These are phyloP conservation scores for Coniella vitis DNA, from an alignment of 2,329 filamentous ascomycete species.

Conservation along the genomic window DNA sequence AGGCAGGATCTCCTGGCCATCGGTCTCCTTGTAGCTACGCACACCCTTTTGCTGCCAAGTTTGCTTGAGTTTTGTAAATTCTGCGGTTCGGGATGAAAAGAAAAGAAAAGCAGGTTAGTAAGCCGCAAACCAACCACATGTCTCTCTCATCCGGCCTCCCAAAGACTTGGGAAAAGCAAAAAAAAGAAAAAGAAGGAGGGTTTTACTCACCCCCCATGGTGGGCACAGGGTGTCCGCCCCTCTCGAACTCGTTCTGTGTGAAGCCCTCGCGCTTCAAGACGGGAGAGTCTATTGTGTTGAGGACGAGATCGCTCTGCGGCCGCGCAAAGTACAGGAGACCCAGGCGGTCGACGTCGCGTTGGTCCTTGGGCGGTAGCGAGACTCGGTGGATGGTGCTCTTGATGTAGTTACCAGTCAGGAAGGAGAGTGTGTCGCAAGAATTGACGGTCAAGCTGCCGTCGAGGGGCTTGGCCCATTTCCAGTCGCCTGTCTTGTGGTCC, in stretches of 20 bases:
- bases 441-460: slow-evolving; percentile 42
- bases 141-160: not conserved
- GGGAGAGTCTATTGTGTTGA: slow-evolving; percentile 32
- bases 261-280: slow-evolving; percentile 28
- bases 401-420: slow-evolving; percentile 36
- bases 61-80: slow-evolving; percentile 31
- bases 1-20: slow-evolving; percentile 29
- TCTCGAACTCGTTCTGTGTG: slow-evolving; percentile 32
- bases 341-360: slow-evolving; percentile 38
- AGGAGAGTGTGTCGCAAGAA: slow-evolving; percentile 36
- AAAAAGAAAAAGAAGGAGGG: too few species aligned
- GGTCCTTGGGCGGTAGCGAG: slow-evolving; percentile 32
- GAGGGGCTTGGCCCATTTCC: slow-evolving; percentile 38
- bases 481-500: slow-evolving; percentile 32
- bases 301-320: slow-evolving; percentile 30
- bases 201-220: slow-evolving; percentile 25
- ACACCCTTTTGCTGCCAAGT: slow-evolving; percentile 30
- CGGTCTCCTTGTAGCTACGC: slow-evolving; percentile 10
- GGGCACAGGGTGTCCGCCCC: slow-evolving; percentile 24
- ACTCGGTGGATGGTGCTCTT: slow-evolving; percentile 32
- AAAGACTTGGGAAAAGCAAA: not conserved
- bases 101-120: too few species aligned
- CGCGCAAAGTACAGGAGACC: slow-evolving; percentile 47
- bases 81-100: too few species aligned
- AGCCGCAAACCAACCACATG: not conserved